A percentile compares a stretch with the other conserved stretches of the same genome.
Evolutionary conservation across 306 rosid species (phyloP).

Genomic region (Medicago arabica): DNA sequence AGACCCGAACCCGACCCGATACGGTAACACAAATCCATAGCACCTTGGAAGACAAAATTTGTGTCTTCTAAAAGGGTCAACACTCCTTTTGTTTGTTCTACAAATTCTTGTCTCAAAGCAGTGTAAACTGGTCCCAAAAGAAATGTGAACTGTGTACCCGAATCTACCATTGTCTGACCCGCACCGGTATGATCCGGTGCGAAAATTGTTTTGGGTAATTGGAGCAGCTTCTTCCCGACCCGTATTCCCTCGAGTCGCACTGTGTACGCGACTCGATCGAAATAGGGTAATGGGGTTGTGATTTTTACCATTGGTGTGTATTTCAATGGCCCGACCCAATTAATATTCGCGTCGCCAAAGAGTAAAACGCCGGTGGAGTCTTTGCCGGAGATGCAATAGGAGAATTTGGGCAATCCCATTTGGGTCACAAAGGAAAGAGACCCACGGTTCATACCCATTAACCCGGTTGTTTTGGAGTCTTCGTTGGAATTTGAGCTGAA

Average conservation of each 20-base stretch:
- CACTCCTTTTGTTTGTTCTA: conserved; percentile 56
- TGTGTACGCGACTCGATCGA: conserved; percentile 82
- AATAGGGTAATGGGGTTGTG: conserved; percentile 75
- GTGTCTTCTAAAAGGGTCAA: conserved; percentile 48
- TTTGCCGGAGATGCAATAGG: conserved; percentile 74
- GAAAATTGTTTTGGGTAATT: conserved; percentile 52
- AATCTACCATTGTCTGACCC: conserved; percentile 91
- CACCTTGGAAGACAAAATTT: conserved; percentile 80
- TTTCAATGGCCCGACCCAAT: conserved; percentile 67
- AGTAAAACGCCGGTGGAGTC: conserved; percentile 73
- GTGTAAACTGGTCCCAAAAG: conserved; percentile 84
- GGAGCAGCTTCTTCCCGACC: conserved; percentile 50
- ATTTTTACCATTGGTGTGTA: conserved; percentile 77
- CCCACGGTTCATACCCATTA: conserved; percentile 91
- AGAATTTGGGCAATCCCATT: conserved; percentile 73
- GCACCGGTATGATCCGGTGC: conserved; percentile 87
- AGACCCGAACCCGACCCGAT: conserved; percentile 36
- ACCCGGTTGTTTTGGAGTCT: conserved; percentile 78
- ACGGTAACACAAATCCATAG: conserved; percentile 74
- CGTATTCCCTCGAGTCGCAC: conserved; percentile 71
- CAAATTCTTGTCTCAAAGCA: conserved; percentile 63
- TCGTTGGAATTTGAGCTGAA: conserved; percentile 73
- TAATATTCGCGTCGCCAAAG: conserved; percentile 59
- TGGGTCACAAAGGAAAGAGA: conserved; percentile 71
- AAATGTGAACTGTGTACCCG: conserved; percentile 86